phyloP scores from a whole-genome alignment of 2,329 filamentous ascomycete genomes.

The Stachybotrys chartarum region DNA sequence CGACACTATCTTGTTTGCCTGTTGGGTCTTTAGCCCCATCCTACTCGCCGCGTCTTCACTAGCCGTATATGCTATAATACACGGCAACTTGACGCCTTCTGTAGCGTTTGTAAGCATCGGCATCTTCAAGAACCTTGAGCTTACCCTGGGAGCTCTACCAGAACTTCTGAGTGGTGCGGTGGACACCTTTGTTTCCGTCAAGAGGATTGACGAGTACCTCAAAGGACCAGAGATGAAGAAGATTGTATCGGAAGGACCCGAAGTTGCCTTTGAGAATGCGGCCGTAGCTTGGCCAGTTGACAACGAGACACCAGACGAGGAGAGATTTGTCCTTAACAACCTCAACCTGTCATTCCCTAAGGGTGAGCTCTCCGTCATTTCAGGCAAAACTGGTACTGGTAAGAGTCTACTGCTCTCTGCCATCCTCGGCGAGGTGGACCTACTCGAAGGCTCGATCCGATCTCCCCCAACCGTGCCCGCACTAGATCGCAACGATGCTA shows the following conservation, averaged over 20 bases:
- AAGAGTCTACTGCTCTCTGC: constrained; percentile 70
- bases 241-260: constrained; percentile 45
- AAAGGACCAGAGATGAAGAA: constrained; percentile 55
- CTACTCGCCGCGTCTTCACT: constrained; percentile 66
- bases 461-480: constrained; percentile 43
- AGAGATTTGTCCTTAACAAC: constrained; percentile 58
- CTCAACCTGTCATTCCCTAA: constrained; percentile 60
- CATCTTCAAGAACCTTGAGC: constrained; percentile 67
- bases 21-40: constrained; percentile 69
- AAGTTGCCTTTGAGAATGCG: constrained; percentile 59
- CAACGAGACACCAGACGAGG: constrained; percentile 45
- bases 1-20: constrained; percentile 56
- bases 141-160: constrained; percentile 62
- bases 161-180: constrained; percentile 64
- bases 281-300: constrained; percentile 71
- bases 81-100: constrained; percentile 60
- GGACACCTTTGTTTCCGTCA: constrained; percentile 66
- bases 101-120: constrained; percentile 74
- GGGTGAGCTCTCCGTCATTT: constrained; percentile 65
- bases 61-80: constrained; percentile 56
- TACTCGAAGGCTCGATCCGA: constrained; percentile 55
- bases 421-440: constrained; percentile 68
- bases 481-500: constrained; percentile 50
- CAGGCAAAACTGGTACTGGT: constrained; percentile 70
- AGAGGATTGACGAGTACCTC: constrained; percentile 66